Conservation (phyloP, 148 eudicot genomes). For the Vaccinium macrocarpon region DNA sequence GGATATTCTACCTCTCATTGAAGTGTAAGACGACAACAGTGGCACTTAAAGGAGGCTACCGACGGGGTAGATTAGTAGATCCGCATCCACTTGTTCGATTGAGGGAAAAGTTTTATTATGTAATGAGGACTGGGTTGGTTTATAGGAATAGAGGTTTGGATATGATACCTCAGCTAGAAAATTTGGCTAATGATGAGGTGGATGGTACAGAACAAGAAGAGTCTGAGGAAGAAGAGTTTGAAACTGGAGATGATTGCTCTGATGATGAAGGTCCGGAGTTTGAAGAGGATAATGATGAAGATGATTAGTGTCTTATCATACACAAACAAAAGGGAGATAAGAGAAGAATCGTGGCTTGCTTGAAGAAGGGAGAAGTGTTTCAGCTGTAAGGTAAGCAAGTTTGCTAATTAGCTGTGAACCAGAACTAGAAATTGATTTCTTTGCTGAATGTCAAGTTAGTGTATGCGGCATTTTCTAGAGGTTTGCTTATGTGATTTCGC, state of each 20-base stretch:
- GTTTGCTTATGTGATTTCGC: not conserved
- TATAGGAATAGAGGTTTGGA: conserved; percentile 62
- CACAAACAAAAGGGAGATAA: not conserved
- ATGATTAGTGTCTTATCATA: conserved; percentile 24
- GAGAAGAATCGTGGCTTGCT: not conserved
- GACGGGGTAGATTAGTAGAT: conserved; percentile 52
- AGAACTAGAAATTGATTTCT: not conserved
- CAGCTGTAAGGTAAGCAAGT: conserved; percentile 21
- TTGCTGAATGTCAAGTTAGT: not conserved
- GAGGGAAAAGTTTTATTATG: conserved; percentile 76
- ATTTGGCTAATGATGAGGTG: conserved; percentile 31
- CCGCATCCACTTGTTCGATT: conserved; percentile 61
- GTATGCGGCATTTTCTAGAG: not conserved
- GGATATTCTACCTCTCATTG: conserved; percentile 86
- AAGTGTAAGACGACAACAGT: conserved; percentile 96
- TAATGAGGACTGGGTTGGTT: conserved; percentile 83
- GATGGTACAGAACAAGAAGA: conserved; percentile 36
- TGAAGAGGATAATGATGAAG: conserved; percentile 47
- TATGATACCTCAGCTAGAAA: conserved; percentile 45
- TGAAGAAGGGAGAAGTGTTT: not conserved
- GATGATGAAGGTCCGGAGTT: conserved; percentile 39
- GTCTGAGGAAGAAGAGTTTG: conserved; percentile 42
- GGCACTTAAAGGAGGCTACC: conserved; percentile 75
- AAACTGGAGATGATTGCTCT: conserved; percentile 40
- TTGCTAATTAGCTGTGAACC: conserved; percentile 22